A percentile compares a stretch with the other conserved stretches of the same genome.
Evolutionary conservation across 805 yeast species (phyloP).

Genomic region (Candida nemodendra): DNA sequence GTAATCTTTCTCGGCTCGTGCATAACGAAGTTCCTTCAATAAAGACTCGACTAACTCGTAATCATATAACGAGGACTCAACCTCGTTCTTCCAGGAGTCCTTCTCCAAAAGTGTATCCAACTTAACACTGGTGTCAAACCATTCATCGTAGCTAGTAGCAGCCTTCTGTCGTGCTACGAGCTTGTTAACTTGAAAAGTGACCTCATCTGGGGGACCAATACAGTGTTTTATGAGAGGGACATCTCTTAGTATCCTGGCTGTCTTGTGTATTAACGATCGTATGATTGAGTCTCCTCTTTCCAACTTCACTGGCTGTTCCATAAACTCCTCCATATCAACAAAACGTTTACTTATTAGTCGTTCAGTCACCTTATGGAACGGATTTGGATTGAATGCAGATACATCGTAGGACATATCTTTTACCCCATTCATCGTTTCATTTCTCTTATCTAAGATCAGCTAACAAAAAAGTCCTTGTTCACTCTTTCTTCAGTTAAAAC

Average conservation of each 20-base stretch:
- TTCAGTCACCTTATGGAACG: slow-evolving; percentile 29
- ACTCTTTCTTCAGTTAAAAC: too few species aligned
- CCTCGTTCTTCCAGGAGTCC: slow-evolving; percentile 68
- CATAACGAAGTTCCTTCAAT: slow-evolving; percentile 54
- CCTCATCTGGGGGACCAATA: slow-evolving; percentile 40
- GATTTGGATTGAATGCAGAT: slow-evolving; percentile 20
- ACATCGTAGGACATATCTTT: slow-evolving; percentile 24
- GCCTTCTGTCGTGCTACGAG: slow-evolving; percentile 44
- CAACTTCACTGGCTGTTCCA: slow-evolving; percentile 1
- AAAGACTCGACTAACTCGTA: slow-evolving; percentile 54
- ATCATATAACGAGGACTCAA: slow-evolving; percentile 71
- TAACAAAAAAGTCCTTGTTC: too few species aligned
- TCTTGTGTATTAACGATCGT: slow-evolving; percentile 3
- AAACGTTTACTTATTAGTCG: slow-evolving; percentile 14
- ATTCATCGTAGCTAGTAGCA: slow-evolving; percentile 50
- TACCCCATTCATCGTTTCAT: slow-evolving; percentile 19
- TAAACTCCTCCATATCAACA: slow-evolving; percentile 5
- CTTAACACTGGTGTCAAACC: slow-evolving; percentile 63
- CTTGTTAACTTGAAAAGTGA: slow-evolving; percentile 35
- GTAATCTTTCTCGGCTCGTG: slow-evolving; percentile 58
- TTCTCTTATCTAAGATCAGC: too few species aligned
- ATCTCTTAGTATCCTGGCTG: slow-evolving; percentile 33
- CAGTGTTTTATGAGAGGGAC: slow-evolving; percentile 35
- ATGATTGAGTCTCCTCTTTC: slow-evolving; percentile 5
- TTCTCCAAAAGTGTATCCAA: slow-evolving; percentile 66